phyloP scores from a whole-genome alignment of 164 flowering plant genomes.

The Echeveria elegans region DNA sequence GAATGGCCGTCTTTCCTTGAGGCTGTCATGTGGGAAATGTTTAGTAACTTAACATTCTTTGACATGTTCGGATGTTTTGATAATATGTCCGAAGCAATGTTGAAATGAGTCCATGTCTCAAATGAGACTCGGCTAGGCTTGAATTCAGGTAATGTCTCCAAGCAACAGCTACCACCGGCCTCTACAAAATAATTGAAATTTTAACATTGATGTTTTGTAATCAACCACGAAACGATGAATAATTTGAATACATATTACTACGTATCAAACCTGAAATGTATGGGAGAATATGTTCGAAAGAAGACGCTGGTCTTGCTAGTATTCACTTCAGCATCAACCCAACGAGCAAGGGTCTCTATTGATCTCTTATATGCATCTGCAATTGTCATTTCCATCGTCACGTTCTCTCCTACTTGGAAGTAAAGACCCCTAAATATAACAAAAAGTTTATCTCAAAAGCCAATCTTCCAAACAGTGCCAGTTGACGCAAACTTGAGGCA shows the following conservation, averaged over 20 bases:
- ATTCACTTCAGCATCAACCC: neutral
- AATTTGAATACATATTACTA: neutral
- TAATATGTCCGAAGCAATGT: constrained; percentile 27
- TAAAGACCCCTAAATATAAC: constrained; percentile 67
- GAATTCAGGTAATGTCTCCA: constrained; percentile 53
- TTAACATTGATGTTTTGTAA: no score
- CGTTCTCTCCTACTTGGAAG: constrained; percentile 62
- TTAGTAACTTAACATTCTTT: constrained; percentile 33
- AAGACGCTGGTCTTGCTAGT: neutral
- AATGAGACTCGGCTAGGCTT: neutral
- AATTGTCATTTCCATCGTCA: constrained; percentile 25
- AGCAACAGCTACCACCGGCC: constrained; percentile 59
- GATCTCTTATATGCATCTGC: neutral
- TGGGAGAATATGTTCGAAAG: constrained; percentile 73
- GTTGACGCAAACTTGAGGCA: no score
- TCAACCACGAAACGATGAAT: neutral
- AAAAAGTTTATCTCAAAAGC: no score
- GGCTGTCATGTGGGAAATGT: constrained; percentile 44
- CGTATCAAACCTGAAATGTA: constrained; percentile 72
- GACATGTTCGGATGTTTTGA: neutral
- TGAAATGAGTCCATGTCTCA: constrained; percentile 10
- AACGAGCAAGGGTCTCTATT: neutral
- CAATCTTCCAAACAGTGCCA: no score
- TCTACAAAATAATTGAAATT: neutral
- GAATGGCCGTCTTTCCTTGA: neutral